These are phyloP conservation scores for Penicillium sp. DNA, from an alignment of 2,329 filamentous ascomycete species.

Conservation along the genomic window DNA sequence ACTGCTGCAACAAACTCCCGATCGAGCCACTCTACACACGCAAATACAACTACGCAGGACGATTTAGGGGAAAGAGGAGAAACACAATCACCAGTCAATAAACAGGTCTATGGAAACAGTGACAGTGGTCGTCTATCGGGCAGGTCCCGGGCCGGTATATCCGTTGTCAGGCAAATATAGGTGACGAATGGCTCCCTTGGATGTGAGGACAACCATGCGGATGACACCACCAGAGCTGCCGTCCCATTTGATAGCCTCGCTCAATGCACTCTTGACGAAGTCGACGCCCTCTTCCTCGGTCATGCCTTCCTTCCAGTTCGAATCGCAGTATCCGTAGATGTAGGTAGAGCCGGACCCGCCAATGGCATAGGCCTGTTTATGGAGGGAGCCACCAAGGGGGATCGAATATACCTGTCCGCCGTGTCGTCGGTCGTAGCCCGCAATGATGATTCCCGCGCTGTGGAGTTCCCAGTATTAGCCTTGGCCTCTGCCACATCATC, in stretches of 20 bases:
- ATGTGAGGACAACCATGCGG: conserved; percentile 92
- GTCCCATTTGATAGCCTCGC: conserved; percentile 99
- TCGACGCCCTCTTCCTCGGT: conserved; percentile 82
- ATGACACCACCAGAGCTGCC: conserved; percentile 98
- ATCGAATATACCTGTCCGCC: conserved; percentile 98
- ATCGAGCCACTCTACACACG: not conserved
- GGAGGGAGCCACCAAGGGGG: conserved; percentile 89
- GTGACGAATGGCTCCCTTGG: conserved; percentile 84
- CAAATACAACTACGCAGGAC: not conserved
- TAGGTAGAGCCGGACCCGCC: conserved; percentile 97
- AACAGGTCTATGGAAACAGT: conserved; percentile 12
- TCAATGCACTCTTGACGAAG: conserved; percentile 87
- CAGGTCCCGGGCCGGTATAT: conserved; percentile 69
- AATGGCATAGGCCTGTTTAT: conserved; percentile 95
- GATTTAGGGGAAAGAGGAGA: conserved; percentile 1
- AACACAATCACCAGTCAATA: conserved; percentile 15
- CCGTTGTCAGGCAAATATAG: conserved; percentile 90
- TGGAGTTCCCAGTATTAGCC: not conserved
- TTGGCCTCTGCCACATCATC: not conserved
- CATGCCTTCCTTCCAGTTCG: conserved; percentile 94
- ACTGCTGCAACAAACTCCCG: not conserved
- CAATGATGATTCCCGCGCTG: conserved; percentile 95
- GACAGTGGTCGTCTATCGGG: conserved; percentile 6
- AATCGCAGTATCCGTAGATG: conserved; percentile 98
- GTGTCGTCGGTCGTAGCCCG: conserved; percentile 93